These are phyloP conservation scores for Podaxis rugospora DNA, from an alignment of 768 basidiomycete species.

Conservation along the genomic window DNA sequence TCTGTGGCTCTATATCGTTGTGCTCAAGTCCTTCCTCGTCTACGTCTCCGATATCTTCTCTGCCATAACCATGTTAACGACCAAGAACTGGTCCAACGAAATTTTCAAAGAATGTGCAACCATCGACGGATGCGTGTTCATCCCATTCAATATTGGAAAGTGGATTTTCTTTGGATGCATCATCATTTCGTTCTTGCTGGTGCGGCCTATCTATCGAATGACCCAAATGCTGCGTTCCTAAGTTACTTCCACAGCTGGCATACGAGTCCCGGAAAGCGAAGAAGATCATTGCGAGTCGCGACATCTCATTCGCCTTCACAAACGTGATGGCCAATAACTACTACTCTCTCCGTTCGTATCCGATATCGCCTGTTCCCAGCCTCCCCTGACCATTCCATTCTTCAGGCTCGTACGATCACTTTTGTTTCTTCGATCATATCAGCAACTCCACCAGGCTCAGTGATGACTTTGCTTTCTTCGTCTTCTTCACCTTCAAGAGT, in stretches of 20 bases:
- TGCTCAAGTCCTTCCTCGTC: conserved; percentile 94
- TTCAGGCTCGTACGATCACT: conserved; percentile 90
- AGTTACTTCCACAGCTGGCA: conserved; percentile 44
- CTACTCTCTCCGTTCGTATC: conserved; percentile 81
- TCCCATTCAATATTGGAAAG: conserved; percentile 85
- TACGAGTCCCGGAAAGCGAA: conserved; percentile 92
- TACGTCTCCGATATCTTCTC: conserved; percentile 98
- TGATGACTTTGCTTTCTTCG: conserved; percentile 98
- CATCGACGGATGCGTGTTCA: conserved; percentile 70
- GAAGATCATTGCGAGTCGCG: conserved; percentile 91
- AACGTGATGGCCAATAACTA: conserved; percentile 97
- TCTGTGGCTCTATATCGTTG: conserved; percentile 86
- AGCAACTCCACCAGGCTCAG: conserved; percentile 92
- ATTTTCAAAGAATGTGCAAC: conserved; percentile 75
- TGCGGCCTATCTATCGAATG: conserved; percentile 30
- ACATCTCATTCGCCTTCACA: conserved; percentile 98
- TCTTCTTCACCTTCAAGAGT: conserved; percentile 99
- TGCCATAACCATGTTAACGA: conserved; percentile 93
- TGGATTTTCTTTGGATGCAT: conserved; percentile 99
- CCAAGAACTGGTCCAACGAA: conserved; percentile 84
- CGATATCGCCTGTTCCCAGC: background rate
- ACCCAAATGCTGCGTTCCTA: background rate
- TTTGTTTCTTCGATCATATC: conserved; percentile 98
- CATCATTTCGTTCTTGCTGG: conserved; percentile 95
- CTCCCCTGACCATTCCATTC: conserved; percentile 9